Base-by-base conservation (phyloP, 805 yeast genomes). In the Ogataea wickerhamii region DNA sequence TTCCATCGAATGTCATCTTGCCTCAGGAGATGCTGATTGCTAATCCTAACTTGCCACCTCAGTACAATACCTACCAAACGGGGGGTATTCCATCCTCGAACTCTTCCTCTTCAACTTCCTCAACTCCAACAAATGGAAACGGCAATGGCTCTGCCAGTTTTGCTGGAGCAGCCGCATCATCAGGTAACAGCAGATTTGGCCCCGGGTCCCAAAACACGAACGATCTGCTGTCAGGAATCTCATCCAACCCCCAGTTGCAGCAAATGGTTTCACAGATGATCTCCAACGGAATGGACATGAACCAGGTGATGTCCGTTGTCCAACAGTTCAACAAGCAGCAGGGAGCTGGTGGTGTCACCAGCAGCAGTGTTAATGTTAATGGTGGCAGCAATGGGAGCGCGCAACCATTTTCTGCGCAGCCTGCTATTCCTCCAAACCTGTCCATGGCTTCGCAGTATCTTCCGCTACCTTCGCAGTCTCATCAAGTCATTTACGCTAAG, bases 1-100 rank as follows among this genome's bases (percentile, higher is more conserved):
- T 80, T 26, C 86, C 87, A 6, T 60, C 70, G 3, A 71, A 76
- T 50, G 84, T 80, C n/a, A 65, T 66, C 26, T 46, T 80, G 18
- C 86, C 87, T 3, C 63, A 60, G 21, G 79, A 72, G 43, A 67
- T 73, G 66, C 28, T 55, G 33, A 38, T 40, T 19, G 45, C 53
- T 18, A 47, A 48, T 36, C 49, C 55, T 24, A 23, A 40, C 13
- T 29, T 46, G 41, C 53, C 53, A 14, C 53, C 53, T 11, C 53
- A 49, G 43, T 49, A 49, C 48, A 45, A 47, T 41, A 46, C 51
- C 23, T 44, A 36, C 35, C 49, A 47, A 35, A 37, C 43, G 19
- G 38, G 41, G 12, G 32, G 38, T 36, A 39, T 44, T 11, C 37
- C 42, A 18, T 43, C 50, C 21, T 41, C 43, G 17, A 41, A 42